Base-by-base conservation (phyloP, 805 yeast species). In the Saccharomycopsis selenospora region DNA sequence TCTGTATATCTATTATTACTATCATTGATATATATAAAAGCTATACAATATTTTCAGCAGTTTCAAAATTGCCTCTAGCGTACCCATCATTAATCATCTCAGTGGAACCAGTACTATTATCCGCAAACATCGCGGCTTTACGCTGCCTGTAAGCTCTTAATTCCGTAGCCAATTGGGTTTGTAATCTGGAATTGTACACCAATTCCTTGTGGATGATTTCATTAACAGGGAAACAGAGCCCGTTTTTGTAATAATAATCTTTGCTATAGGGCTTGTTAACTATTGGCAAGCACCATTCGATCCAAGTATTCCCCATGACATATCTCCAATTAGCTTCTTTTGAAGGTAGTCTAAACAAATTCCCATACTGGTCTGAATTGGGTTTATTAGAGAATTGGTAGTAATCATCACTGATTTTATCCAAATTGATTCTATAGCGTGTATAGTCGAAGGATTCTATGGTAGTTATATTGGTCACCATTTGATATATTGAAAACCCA, bases 301-400 rank as follows among this genome's bases (percentile, higher is more conserved):
- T 42, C 76, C 79, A 72, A 1, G 66, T 62, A 2, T 62, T 52
- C 0, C 99, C 99, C 95, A 91, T 83, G 1, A 86, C 76, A 4
- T 73, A 67, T 17, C 59, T 53, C 85, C 89, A 81, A 61, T 93
- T 93, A 4, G 63, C 60, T 27, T 42, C 58, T 42, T 58, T 54
- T 20, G 61, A 59, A 0, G 97, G 96, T 33, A 91, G 59, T 63
- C 90, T 87, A 64, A 80, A 93, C 3, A 87, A 68, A 62, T 91
- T 86, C 1, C 83, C 88, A 4, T 72, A 54, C 5, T 67, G 62
- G 44, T 66, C 60, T 10, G 78, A 64, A 42, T 59, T 66, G 30
- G 71, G 82, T 59, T 69, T 64, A 45, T 61, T 63, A 6, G 73
- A 61, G 57, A 69, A 71, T 18, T 69, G 60, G 55, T 64, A 68